These are phyloP conservation scores for Vigna nakashimae DNA, from an alignment of 306 rosid species.

Conservation along the genomic window DNA sequence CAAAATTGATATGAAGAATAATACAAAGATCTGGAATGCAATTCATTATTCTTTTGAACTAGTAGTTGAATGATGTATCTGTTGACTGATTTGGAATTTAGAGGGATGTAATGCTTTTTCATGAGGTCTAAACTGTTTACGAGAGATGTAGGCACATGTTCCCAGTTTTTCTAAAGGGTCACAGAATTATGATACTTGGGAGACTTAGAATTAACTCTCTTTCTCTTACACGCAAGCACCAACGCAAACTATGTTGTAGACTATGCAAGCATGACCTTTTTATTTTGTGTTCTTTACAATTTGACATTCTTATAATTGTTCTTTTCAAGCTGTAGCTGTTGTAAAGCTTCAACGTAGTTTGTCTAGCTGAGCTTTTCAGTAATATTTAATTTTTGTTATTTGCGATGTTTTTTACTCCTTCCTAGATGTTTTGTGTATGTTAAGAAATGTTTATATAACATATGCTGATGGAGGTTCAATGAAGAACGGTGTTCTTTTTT, in stretches of 20 bases:
- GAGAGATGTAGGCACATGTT: conserved; percentile 1
- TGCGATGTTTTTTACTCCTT: conserved; percentile 7
- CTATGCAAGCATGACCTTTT: conserved; percentile 9
- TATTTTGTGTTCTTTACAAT: conserved; percentile 1
- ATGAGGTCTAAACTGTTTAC: conserved; percentile 9
- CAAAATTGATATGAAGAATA: conserved; percentile 26
- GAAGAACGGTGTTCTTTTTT: conserved; percentile 21
- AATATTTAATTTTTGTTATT: not conserved
- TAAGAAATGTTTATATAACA: conserved; percentile 11
- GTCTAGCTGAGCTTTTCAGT: conserved; percentile 20
- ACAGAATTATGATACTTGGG: conserved; percentile 11
- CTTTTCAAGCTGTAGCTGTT: conserved; percentile 8
- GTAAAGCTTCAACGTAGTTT: conserved; percentile 1
- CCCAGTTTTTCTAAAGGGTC: conserved; percentile 4
- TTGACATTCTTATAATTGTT: conserved; percentile 27
- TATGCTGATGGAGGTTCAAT: conserved; percentile 3
- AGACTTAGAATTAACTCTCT: conserved; percentile 22
- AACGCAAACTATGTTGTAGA: conserved; percentile 7
- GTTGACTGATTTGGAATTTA: conserved; percentile 15
- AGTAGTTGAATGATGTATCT: not conserved
- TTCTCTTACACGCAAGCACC: not conserved
- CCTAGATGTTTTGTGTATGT: conserved; percentile 10
- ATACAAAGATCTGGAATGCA: conserved; percentile 19
- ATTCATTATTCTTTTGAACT: conserved; percentile 31
- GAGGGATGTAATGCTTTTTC: not conserved